phyloP scores from a whole-genome alignment of 2,329 filamentous ascomycete species.

The Tolypocladium album region DNA sequence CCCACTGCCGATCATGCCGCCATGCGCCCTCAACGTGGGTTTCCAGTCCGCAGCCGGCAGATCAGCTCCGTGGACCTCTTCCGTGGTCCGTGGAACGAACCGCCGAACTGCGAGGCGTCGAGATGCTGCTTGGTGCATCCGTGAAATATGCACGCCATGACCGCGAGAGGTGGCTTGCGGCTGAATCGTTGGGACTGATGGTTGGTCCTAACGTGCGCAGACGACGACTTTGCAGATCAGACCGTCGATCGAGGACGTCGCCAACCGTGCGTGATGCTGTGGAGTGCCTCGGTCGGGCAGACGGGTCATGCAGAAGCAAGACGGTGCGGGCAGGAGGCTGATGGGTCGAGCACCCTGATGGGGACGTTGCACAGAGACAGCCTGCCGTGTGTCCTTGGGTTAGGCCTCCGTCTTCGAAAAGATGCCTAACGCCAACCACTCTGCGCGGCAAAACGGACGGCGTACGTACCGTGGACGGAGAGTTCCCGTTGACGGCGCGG shows the following conservation, averaged over 20 bases:
- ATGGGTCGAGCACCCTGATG: background rate
- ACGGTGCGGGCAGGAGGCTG: background rate
- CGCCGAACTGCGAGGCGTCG: background rate
- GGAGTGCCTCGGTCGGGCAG: background rate
- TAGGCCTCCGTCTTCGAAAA: background rate
- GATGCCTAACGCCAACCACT: background rate
- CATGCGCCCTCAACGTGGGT: background rate
- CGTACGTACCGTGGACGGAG: too few relatives aligned
- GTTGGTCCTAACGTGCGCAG: background rate
- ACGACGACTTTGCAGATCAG: background rate
- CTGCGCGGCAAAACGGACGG: background rate
- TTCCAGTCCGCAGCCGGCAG: background rate
- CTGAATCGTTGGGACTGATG: background rate
- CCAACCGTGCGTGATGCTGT: background rate
- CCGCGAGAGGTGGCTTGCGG: background rate
- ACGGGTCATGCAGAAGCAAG: background rate
- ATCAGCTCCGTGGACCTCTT: background rate
- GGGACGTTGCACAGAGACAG: background rate
- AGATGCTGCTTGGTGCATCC: background rate
- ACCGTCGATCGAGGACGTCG: background rate
- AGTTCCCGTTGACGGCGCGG: too few relatives aligned
- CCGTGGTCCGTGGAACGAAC: background rate
- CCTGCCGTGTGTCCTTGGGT: background rate
- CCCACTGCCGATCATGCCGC: background rate
- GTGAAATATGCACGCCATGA: background rate